Conservation (phyloP, 345 rosid genomes). For the Eucalyptus cloeziana region DNA sequence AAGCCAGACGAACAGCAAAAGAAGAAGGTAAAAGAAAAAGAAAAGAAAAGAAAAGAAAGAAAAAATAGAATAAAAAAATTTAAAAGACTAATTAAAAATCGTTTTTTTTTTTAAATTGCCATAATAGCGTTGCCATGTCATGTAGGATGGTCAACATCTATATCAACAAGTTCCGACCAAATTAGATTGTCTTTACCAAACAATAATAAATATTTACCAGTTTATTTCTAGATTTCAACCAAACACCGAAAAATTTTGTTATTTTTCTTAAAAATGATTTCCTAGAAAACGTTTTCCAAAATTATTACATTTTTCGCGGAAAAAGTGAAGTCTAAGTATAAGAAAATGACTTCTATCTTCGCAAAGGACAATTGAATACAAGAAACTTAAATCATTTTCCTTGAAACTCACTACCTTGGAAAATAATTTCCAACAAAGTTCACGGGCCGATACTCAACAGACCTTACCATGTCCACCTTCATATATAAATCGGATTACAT, state of each 20-base stretch:
- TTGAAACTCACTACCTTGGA: neutral
- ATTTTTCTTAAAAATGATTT: neutral
- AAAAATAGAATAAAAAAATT: too few species aligned
- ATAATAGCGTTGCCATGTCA: accelerated
- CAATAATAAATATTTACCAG: accelerated
- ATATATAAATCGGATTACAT: neutral
- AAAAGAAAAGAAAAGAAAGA: too few species aligned
- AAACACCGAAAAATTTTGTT: too few species aligned
- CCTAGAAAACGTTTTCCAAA: too few species aligned
- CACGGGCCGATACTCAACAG: neutral
- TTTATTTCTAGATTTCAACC: too few species aligned
- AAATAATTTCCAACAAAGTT: neutral
- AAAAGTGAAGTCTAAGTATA: neutral
- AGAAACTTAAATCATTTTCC: neutral
- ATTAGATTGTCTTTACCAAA: neutral
- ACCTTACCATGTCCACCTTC: neutral
- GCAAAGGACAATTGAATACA: neutral
- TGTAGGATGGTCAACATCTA: accelerated
- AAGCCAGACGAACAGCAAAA: accelerated
- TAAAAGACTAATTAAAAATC: too few species aligned
- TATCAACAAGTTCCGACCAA: accelerated
- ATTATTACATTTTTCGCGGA: accelerated
- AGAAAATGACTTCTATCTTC: neutral
- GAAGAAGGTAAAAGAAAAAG: neutral
- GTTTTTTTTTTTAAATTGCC: too few species aligned